Evolutionary conservation across 1,284 basidiomycete species (phyloP).

Genomic region (Fomitopsis betulina): DNA sequence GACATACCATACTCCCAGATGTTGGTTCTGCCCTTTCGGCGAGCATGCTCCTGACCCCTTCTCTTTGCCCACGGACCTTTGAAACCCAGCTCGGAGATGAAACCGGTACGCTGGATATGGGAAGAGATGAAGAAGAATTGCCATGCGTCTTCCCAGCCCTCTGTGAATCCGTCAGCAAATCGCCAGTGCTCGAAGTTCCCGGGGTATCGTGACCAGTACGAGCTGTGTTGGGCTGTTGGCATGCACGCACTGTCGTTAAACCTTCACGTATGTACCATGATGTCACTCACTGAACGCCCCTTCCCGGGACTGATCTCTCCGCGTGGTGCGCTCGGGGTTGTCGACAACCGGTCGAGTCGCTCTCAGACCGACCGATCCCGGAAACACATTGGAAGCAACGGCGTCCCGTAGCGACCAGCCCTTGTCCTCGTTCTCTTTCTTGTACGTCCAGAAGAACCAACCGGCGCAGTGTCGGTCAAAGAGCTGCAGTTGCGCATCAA

Average conservation of each 20-base stretch:
- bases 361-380: conserved; percentile 34
- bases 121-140: conserved; percentile 39
- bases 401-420: conserved; percentile 80
- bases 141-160: conserved; percentile 72
- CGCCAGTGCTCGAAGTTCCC: conserved; percentile 61
- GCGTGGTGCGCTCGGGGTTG: conserved; percentile 21
- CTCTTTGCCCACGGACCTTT: conserved; percentile 51
- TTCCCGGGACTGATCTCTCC: conserved; percentile 33
- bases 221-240: conserved; percentile 42
- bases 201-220: conserved; percentile 54
- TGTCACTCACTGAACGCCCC: conserved; percentile 37
- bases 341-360: conserved; percentile 1
- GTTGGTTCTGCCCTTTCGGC: conserved; percentile 35
- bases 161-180: conserved; percentile 60
- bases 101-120: conserved; percentile 15
- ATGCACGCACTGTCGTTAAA: background rate
- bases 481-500: conserved; percentile 63
- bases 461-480: conserved; percentile 70
- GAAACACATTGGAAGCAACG: conserved; percentile 51
- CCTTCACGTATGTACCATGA: background rate
- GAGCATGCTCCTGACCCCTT: conserved; percentile 42
- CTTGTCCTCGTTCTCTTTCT: conserved; percentile 71
- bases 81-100: conserved; percentile 58
- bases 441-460: conserved; percentile 89
- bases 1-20: conserved; percentile 61